These are phyloP conservation scores for Sugiyamaella mastotermitis DNA, from an alignment of 805 yeast genomes.

Conservation along the genomic window DNA sequence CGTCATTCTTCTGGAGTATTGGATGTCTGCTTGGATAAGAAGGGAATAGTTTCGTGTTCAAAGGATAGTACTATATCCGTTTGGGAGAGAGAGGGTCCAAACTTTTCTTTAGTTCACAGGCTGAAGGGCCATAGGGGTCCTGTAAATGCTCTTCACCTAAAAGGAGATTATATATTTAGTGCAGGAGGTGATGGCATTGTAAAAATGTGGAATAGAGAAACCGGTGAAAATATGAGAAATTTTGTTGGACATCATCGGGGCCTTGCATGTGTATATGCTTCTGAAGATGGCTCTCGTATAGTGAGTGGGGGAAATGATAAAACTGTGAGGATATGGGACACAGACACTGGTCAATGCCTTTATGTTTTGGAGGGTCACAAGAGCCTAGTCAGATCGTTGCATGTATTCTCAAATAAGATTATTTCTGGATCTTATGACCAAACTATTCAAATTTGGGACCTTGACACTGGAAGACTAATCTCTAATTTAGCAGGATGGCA, in stretches of 20 bases:
- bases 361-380: constrained; percentile 71
- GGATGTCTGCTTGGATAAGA: constrained; percentile 22
- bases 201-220: constrained; percentile 72
- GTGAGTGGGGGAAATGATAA: constrained; percentile 86
- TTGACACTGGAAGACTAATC: constrained; percentile 22
- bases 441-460: constrained; percentile 33
- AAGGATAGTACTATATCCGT: constrained; percentile 29
- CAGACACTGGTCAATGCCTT: constrained; percentile 64
- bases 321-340: constrained; percentile 83
- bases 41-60: constrained; percentile 30
- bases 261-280: constrained; percentile 76
- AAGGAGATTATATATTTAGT: constrained; percentile 24
- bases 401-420: constrained; percentile 22
- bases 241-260: constrained; percentile 79
- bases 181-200: constrained; percentile 68
- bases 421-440: constrained; percentile 33
- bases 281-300: constrained; percentile 58
- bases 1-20: constrained; percentile 27
- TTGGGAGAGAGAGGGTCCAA: constrained; percentile 22
- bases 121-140: constrained; percentile 30
- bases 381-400: constrained; percentile 65
- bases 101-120: constrained; percentile 15
- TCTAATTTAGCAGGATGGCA: constrained; percentile 27
- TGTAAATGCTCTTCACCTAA: constrained; percentile 30
- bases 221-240: constrained; percentile 62